Evolutionary conservation across 2,329 filamentous ascomycete species (phyloP).

Genomic region (Calonectria naviculata): DNA sequence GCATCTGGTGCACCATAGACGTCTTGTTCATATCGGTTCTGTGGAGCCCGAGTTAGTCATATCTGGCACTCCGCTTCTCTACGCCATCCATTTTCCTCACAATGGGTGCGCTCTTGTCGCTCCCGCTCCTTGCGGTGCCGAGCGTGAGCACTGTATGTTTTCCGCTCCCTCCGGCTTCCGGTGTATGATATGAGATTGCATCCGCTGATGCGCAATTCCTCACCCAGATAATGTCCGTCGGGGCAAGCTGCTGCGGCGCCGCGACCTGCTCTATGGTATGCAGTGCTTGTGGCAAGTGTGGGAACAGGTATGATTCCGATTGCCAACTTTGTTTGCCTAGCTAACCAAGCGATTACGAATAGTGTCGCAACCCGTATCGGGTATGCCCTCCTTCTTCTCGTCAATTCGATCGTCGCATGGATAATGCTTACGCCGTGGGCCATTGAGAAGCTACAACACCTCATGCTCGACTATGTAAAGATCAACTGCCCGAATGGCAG

Average conservation of each 20-base stretch:
- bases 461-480: constrained; percentile 95
- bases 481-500: constrained; percentile 91
- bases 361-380: constrained; percentile 97
- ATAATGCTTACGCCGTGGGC: constrained; percentile 99
- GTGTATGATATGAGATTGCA: not conserved
- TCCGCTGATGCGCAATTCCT: constrained; percentile 23
- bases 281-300: constrained; percentile 95
- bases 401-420: constrained; percentile 98
- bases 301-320: constrained; percentile 76
- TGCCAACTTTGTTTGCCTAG: not conserved
- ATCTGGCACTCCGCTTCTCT: not conserved
- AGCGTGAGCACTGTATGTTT: constrained; percentile 82
- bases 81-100: not conserved
- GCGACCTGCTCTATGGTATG: constrained; percentile 97
- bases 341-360: constrained; percentile 28
- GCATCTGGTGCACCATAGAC: no score
- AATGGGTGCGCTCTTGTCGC: constrained; percentile 89
- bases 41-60: not conserved
- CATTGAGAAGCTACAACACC: constrained; percentile 91
- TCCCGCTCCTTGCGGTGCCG: constrained; percentile 90
- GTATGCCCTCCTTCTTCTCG: constrained; percentile 91
- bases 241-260: constrained; percentile 93
- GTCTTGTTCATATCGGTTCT: not conserved
- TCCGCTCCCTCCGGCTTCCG: constrained; percentile 30
- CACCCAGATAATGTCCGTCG: constrained; percentile 77